Base-by-base conservation (phyloP, 1,284 basidiomycete species). In the Cryptococcus sp. region DNA sequence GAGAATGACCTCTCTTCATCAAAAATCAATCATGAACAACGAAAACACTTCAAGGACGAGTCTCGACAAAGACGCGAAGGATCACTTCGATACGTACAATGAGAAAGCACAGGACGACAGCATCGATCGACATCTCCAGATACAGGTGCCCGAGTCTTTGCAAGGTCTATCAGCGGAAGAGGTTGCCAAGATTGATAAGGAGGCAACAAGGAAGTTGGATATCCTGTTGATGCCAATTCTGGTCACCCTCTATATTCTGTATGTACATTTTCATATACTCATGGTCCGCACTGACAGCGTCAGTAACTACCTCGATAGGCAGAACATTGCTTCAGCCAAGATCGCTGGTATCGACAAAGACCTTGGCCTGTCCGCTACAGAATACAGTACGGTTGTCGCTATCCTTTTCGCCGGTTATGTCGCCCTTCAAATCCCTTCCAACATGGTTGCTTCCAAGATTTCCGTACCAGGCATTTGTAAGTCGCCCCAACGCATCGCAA, bases 361-460 rank as follows among this genome's bases (percentile, higher is more conserved):
- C 47, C 55, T 72, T 11, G 41, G 49, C 25, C 37, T 72, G 41
- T 62, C 64, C 2, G 60, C 65, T 2, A 56, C 56, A 10, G 53
- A 76, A 39, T 76, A 72, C 61, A 60, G 61, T 18, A 76, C 74
- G 0, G 63, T 66, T 13, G 65, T 78, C 2, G 69, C 73, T 4
- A 65, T 78, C 28, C 66, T 78, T 1, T 78, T 72, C 48, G 76
- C 61, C 16, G 66, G 63, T 23, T 69, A 64, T 49, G 63, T 68
- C 40, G 48, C 61, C 5, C 57, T 70, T 19, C 70, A 71, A 46
- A 51, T 72, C 25, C 67, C 67, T 10, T 64, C 61, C 25, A 72
- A 72, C 58, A 72, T 73, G 62, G 45, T 73, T 28, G 62, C 58
- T 21, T 58, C 63, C 40, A 65, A 68, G 53, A 64, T 68, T 52